phyloP scores from a whole-genome alignment of 2,329 filamentous ascomycete species.

The Paecilomyces formosus region DNA sequence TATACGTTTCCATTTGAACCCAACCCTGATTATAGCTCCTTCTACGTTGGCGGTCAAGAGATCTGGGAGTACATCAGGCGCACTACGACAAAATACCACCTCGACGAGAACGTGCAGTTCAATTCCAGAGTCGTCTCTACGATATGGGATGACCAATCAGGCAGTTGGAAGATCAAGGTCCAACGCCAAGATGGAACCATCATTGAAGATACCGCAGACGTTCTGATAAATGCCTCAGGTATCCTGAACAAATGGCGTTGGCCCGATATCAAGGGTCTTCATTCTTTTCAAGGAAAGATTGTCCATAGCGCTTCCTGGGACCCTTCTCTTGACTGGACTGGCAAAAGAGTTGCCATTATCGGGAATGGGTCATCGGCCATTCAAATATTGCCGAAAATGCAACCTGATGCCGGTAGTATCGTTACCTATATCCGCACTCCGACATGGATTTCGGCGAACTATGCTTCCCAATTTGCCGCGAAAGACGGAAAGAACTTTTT shows the following conservation, averaged over 20 bases:
- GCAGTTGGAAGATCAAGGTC: constrained; percentile 14
- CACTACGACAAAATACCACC: constrained; percentile 31
- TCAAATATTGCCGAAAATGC: constrained; percentile 1
- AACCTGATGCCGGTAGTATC: neutral
- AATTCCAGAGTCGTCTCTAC: constrained; percentile 31
- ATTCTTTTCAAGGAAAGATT: constrained; percentile 6
- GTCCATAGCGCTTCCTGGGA: constrained; percentile 7
- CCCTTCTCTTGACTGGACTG: constrained; percentile 13
- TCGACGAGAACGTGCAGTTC: constrained; percentile 31
- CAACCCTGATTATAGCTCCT: constrained; percentile 36
- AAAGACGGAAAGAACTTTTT: constrained; percentile 9
- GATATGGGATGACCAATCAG: constrained; percentile 25
- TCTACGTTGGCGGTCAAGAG: constrained; percentile 33
- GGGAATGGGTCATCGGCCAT: constrained; percentile 11
- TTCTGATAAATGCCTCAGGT: constrained; percentile 20
- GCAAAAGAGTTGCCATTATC: constrained; percentile 18
- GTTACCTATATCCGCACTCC: constrained; percentile 4
- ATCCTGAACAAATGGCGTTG: constrained; percentile 17
- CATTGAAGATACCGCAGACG: constrained; percentile 13
- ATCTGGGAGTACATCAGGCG: constrained; percentile 39
- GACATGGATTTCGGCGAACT: constrained; percentile 11
- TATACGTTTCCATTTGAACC: constrained; percentile 38
- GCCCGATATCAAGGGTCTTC: constrained; percentile 8
- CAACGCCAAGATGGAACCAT: constrained; percentile 6
- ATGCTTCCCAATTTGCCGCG: constrained; percentile 7